These are phyloP conservation scores for Fraxinus excelsior DNA, from an alignment of 257 asterid genomes.

Conservation along the genomic window DNA sequence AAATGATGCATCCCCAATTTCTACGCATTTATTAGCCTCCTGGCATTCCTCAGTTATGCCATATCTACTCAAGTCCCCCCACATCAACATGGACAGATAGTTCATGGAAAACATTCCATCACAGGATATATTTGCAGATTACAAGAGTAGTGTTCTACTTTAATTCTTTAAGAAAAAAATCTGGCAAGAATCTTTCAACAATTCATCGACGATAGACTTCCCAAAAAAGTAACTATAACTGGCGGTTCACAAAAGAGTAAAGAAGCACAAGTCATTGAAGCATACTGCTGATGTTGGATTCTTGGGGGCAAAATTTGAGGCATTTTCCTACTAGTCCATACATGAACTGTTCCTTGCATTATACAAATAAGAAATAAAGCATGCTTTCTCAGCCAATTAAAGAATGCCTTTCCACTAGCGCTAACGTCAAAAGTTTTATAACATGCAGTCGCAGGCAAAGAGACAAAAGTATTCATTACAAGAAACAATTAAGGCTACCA, in stretches of 20 bases:
- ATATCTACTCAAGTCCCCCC: not conserved
- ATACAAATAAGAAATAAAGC: not conserved
- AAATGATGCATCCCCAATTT: not conserved
- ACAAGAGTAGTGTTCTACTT: not conserved
- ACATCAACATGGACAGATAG: not conserved
- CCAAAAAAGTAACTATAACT: not conserved
- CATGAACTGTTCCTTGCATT: not conserved
- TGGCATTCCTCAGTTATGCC: not conserved
- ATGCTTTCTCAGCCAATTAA: not conserved
- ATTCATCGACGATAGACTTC: not conserved
- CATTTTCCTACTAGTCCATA: not conserved
- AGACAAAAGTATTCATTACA: not conserved
- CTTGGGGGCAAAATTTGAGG: not conserved
- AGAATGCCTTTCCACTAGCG: not conserved
- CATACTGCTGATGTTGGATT: not conserved
- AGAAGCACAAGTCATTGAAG: not conserved
- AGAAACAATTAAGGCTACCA: not conserved
- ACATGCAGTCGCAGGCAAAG: not conserved
- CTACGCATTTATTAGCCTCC: not conserved
- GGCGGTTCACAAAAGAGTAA: not conserved
- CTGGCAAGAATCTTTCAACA: not conserved
- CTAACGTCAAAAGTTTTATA: not conserved
- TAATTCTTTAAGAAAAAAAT: not conserved
- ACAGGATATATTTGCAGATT: not conserved
- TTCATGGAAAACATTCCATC: not conserved